phyloP scores from a whole-genome alignment of 2,329 filamentous ascomycete species.

The Fonsecaea erecta region DNA sequence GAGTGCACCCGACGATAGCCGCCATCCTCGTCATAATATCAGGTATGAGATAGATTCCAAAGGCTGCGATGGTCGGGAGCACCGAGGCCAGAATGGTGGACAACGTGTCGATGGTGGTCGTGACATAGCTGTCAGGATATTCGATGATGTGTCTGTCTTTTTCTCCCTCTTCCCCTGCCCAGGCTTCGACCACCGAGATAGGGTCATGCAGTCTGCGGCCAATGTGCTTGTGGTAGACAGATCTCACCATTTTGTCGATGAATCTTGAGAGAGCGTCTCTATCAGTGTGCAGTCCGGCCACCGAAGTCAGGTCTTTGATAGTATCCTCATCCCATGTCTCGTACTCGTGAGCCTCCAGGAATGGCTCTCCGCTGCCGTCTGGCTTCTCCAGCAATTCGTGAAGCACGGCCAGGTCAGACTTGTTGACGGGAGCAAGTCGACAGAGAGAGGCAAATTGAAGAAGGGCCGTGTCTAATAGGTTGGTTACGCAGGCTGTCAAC shows the following conservation, averaged over 20 bases:
- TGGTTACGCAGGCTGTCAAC: neutral
- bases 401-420: slow-evolving; percentile 10
- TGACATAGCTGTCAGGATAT: slow-evolving; percentile 17
- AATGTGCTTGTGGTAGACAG: slow-evolving; percentile 16
- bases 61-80: slow-evolving; percentile 13
- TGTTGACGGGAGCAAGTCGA: slow-evolving; percentile 17
- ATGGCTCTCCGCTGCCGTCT: neutral
- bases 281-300: slow-evolving; percentile 7
- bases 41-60: slow-evolving; percentile 19
- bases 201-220: slow-evolving; percentile 24
- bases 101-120: slow-evolving; percentile 9
- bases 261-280: slow-evolving; percentile 19
- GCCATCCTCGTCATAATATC: slow-evolving; percentile 18
- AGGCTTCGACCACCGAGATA: slow-evolving; percentile 14
- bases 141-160: neutral
- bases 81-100: slow-evolving; percentile 22
- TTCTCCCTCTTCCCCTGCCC: neutral
- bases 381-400: slow-evolving; percentile 13
- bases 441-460: slow-evolving; percentile 18
- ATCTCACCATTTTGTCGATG: slow-evolving; percentile 14
- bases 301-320: slow-evolving; percentile 20
- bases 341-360: slow-evolving; percentile 7
- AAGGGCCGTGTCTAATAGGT: slow-evolving; percentile 16
- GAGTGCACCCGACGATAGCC: slow-evolving; percentile 16
- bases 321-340: slow-evolving; percentile 20